Evolutionary conservation across 805 yeast species (phyloP), one percentile per base, ranked within the genome.

Genomic region (Suhomyces pyralidae): DNA sequence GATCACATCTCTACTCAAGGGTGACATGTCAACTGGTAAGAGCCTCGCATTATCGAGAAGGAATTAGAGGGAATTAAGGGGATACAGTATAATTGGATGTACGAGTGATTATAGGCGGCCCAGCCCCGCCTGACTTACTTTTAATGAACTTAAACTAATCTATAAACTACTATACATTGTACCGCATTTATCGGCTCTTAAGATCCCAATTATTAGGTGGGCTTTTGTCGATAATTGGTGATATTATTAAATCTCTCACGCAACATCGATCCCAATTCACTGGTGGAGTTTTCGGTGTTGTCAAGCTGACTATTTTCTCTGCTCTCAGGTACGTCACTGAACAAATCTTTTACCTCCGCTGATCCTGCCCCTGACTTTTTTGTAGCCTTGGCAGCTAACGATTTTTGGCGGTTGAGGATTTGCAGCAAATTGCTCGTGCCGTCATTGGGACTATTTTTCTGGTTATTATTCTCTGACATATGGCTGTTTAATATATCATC

Each of bases 401-500:
- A 38, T 15, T 42, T 20, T 42, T 42, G 26, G 12, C 28, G 45
- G 25, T 15, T 7, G 45, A 24, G n/a, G 8, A 34, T 38, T 17
- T 38, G 42, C 42, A 17, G 42, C 42, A 38, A 38, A 38, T 38
- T 38, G 14, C 8, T 2, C 9, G 36, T 32, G 8, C 17, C 36
- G n/a, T 32, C 36, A 32, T 32, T 32, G 17, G 36, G 36, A 7
- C 36, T 32, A 12, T 32, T 32, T 32, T 32, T 32, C 7, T 32
- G 32, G 5, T 12, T 32, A 30, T 36, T 36, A 14, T 22, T 42
- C 17, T 36, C 40, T 6, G 28, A 26, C 20, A 48, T 48, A 24
- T 46, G 46, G 30, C 50, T 56, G 50, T 46, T 48, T 22, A 58
- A 56, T 4, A 69, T 68, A 45, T 65, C 73, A 43, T 69, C 73